Conservation (phyloP, 345 rosid genomes). For the Adansonia digitata region DNA sequence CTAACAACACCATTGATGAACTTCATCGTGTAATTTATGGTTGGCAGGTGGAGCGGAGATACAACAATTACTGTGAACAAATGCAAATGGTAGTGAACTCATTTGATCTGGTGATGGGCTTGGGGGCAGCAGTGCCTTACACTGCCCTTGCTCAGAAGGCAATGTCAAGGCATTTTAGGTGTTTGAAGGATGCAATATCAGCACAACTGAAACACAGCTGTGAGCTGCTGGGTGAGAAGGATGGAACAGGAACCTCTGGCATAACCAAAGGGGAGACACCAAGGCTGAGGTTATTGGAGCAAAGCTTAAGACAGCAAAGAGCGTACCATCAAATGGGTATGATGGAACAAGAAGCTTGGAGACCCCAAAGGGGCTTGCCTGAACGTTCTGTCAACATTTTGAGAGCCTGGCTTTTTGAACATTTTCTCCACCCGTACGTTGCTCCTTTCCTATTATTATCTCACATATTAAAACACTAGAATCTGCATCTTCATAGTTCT, state of each 20-base stretch:
- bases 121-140: conserved; percentile 83
- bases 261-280: conserved; percentile 95
- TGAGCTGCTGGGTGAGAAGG: conserved; percentile 78
- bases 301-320: conserved; percentile 84
- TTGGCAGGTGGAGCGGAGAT: conserved; percentile 84
- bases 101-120: conserved; percentile 90
- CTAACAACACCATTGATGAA: background rate
- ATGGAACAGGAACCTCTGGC: conserved; percentile 59
- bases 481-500: background rate
- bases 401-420: conserved; percentile 98
- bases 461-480: background rate
- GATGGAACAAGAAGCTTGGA: conserved; percentile 98
- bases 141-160: conserved; percentile 96
- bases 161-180: conserved; percentile 94
- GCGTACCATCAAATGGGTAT: conserved; percentile 93
- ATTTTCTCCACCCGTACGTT: conserved; percentile 98
- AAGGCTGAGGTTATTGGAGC: conserved; percentile 71
- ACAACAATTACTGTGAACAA: conserved; percentile 89
- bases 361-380: conserved; percentile 96
- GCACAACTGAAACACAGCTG: conserved; percentile 70
- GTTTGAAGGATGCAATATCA: conserved; percentile 76
- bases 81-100: conserved; percentile 98
- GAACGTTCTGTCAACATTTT: conserved; percentile 90
- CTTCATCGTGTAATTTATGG: background rate
- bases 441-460: background rate